Evolutionary conservation across 257 asterid genomes (phyloP).

Genomic region (Jaltomata sinuosa): DNA sequence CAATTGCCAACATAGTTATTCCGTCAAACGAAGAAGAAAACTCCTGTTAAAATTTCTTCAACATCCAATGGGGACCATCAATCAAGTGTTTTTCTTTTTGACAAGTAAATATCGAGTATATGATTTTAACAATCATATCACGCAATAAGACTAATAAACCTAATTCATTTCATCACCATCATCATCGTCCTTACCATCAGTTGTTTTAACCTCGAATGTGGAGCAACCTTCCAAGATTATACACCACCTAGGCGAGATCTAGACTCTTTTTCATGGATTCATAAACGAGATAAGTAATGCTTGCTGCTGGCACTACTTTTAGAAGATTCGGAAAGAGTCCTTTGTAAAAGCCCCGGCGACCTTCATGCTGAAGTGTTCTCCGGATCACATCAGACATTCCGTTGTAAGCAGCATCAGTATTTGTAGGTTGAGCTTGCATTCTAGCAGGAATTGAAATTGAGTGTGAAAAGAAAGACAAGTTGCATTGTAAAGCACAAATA

Average conservation of each 20-base stretch:
- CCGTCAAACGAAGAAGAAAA: neutral
- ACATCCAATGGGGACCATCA: conserved; percentile 24
- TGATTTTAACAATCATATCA: conserved; percentile 28
- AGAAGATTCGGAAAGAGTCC: conserved; percentile 94
- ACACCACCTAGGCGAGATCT: conserved; percentile 44
- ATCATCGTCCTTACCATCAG: conserved; percentile 8
- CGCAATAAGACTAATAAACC: conserved; percentile 16
- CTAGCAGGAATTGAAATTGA: conserved; percentile 22
- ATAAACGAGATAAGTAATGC: conserved; percentile 90
- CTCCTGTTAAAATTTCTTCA: neutral
- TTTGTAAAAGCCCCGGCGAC: conserved; percentile 78
- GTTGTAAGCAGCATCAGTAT: conserved; percentile 24
- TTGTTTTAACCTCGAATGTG: neutral
- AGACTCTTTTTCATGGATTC: conserved; percentile 89
- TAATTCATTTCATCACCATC: conserved; percentile 33
- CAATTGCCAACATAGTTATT: conserved; percentile 25
- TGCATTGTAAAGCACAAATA: neutral
- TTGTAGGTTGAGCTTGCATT: conserved; percentile 81
- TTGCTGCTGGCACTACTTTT: conserved; percentile 91
- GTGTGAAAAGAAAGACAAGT: neutral
- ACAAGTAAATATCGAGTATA: conserved; percentile 10
- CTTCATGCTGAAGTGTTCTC: conserved; percentile 63
- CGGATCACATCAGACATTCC: conserved; percentile 71
- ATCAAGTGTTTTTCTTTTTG: neutral
- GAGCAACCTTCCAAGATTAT: neutral